phyloP scores from a whole-genome alignment of 2,329 filamentous ascomycete species.

The Fulvia fulva region DNA sequence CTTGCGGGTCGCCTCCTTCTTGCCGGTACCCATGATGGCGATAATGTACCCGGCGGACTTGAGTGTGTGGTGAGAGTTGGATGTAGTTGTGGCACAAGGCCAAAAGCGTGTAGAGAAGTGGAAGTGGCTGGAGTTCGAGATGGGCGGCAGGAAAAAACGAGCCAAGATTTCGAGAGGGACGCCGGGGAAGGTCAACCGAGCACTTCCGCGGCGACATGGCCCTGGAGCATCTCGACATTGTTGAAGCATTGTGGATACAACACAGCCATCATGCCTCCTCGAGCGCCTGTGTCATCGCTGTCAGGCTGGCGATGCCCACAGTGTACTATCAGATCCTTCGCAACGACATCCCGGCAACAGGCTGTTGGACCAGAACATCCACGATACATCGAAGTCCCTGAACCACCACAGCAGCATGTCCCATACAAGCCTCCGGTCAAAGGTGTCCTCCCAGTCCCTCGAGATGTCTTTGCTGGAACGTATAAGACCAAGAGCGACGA shows the following conservation, averaged over 20 bases:
- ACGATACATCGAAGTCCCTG: slow-evolving; percentile 77
- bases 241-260: neutral
- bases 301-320: slow-evolving; percentile 34
- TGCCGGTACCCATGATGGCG: slow-evolving; percentile 73
- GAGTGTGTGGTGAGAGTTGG: neutral
- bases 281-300: slow-evolving; percentile 32
- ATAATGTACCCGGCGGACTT: neutral
- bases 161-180: slow-evolving; percentile 9
- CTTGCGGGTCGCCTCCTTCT: slow-evolving; percentile 84
- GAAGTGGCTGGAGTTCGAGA: slow-evolving; percentile 1
- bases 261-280: slow-evolving; percentile 38
- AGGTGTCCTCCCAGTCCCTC: slow-evolving; percentile 78
- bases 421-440: slow-evolving; percentile 53
- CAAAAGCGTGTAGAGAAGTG: slow-evolving; percentile 6
- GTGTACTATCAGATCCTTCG: slow-evolving; percentile 40
- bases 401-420: slow-evolving; percentile 66
- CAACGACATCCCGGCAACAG: slow-evolving; percentile 41
- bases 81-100: slow-evolving; percentile 7
- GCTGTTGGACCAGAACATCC: slow-evolving; percentile 79
- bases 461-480: slow-evolving; percentile 64
- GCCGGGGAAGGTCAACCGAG: neutral
- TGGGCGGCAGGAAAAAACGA: neutral
- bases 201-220: neutral
- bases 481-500: slow-evolving; percentile 51
- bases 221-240: neutral